Evolutionary conservation across 2,329 filamentous ascomycete genomes (phyloP).

Genomic region (Arthrobotrys megalospora): DNA sequence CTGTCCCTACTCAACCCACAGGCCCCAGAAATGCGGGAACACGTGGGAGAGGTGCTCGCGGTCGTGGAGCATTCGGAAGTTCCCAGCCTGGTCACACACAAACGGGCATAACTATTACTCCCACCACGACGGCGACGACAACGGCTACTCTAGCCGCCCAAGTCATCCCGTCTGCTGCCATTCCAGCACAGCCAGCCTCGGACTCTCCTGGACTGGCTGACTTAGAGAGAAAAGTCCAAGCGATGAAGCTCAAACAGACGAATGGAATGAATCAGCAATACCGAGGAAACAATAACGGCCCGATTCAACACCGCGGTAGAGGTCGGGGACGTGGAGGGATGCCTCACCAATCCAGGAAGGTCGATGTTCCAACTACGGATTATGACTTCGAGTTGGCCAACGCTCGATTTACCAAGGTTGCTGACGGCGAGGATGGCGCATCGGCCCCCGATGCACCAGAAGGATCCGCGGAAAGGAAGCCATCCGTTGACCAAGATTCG

Average conservation of each 20-base stretch:
- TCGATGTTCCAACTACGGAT: constrained; percentile 90
- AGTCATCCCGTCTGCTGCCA: neutral
- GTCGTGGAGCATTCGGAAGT: constrained; percentile 49
- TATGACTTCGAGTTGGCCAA: constrained; percentile 92
- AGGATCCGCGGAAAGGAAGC: constrained; percentile 64
- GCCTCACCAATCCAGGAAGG: constrained; percentile 73
- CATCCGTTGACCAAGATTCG: constrained; percentile 46
- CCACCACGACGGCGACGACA: constrained; percentile 42
- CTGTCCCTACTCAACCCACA: constrained; percentile 33
- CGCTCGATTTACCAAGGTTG: constrained; percentile 82
- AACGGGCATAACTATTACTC: constrained; percentile 51
- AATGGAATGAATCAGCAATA: constrained; percentile 31
- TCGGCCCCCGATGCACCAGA: constrained; percentile 66
- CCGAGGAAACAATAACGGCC: constrained; percentile 9
- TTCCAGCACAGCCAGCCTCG: neutral
- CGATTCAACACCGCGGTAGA: constrained; percentile 39
- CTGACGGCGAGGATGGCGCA: constrained; percentile 68
- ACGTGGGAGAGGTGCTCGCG: constrained; percentile 44
- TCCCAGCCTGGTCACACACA: constrained; percentile 55
- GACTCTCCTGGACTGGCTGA: constrained; percentile 55
- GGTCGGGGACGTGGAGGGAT: constrained; percentile 67
- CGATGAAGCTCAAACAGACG: constrained; percentile 51
- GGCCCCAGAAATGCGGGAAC: constrained; percentile 43
- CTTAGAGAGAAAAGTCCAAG: constrained; percentile 54
- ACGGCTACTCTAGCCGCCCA: constrained; percentile 16